A percentile compares a stretch with the other conserved stretches of the same genome.
Evolutionary conservation across 2,329 filamentous ascomycete genomes (phyloP).

Genomic region (Lasiodiplodia theobromae): DNA sequence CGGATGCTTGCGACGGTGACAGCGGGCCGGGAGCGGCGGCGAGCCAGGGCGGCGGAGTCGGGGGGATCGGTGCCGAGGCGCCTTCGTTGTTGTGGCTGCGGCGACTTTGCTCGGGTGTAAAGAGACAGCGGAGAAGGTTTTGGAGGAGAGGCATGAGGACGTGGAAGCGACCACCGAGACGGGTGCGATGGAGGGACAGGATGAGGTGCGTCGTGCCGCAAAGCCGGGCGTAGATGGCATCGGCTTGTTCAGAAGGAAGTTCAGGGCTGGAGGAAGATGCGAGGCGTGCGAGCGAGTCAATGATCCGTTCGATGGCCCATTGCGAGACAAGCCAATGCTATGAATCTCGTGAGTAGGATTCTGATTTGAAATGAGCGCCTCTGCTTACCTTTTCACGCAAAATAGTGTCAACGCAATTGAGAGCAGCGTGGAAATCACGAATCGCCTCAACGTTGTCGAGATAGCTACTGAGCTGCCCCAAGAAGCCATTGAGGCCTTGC

Average conservation of each 20-base stretch:
- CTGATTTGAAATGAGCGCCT: background rate
- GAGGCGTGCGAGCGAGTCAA: slow-evolving; percentile 47
- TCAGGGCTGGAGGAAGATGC: slow-evolving; percentile 41
- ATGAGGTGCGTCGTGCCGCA: slow-evolving; percentile 61
- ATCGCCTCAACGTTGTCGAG: slow-evolving; percentile 20
- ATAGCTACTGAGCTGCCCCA: slow-evolving; percentile 19
- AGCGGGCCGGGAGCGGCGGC: slow-evolving; percentile 63
- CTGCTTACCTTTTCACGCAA: slow-evolving; percentile 34
- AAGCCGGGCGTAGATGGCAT: slow-evolving; percentile 60
- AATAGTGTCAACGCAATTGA: slow-evolving; percentile 38
- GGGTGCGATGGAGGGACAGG: slow-evolving; percentile 64
- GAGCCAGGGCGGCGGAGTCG: slow-evolving; percentile 39
- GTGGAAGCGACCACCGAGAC: slow-evolving; percentile 67
- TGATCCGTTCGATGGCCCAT: slow-evolving; percentile 50
- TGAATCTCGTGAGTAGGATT: slow-evolving; percentile 15
- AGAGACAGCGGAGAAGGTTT: slow-evolving; percentile 62
- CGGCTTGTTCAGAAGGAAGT: slow-evolving; percentile 38
- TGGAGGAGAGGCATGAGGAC: slow-evolving; percentile 64
- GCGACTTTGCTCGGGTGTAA: slow-evolving; percentile 51
- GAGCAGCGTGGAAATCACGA: slow-evolving; percentile 21
- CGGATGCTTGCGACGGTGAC: slow-evolving; percentile 62
- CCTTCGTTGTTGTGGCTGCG: slow-evolving; percentile 4
- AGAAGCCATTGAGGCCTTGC: slow-evolving; percentile 22
- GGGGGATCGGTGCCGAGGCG: background rate
- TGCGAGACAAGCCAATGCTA: slow-evolving; percentile 52